Evolutionary conservation across 352 stramenopile species (phyloP).

Genomic region (Phytophthora sansomeana): DNA sequence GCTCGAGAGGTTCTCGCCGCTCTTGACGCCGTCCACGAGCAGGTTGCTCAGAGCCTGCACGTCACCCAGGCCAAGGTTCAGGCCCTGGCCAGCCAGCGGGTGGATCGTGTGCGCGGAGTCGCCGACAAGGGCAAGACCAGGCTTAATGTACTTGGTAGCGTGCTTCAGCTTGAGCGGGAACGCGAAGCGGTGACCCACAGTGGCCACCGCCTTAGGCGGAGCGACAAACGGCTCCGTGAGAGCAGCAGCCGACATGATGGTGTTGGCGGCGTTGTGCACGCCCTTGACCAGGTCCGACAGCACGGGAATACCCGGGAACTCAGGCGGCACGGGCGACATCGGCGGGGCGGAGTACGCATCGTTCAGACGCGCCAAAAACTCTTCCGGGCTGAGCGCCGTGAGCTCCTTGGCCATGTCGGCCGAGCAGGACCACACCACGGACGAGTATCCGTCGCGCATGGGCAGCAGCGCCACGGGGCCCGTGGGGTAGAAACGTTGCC

Average conservation of each 20-base stretch:
- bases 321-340: constrained; percentile 52
- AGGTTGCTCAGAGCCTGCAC: constrained; percentile 81
- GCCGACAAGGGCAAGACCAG: constrained; percentile 91
- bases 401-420: constrained; percentile 86
- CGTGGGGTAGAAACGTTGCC: constrained; percentile 92
- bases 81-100: constrained; percentile 95
- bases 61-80: constrained; percentile 96
- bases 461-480: constrained; percentile 90
- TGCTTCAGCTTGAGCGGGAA: constrained; percentile 93
- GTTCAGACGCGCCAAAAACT: constrained; percentile 87
- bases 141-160: constrained; percentile 87
- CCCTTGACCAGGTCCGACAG: constrained; percentile 82
- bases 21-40: constrained; percentile 80
- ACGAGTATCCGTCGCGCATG: constrained; percentile 91
- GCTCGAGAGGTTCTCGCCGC: constrained; percentile 81
- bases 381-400: constrained; percentile 67
- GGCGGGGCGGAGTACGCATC: constrained; percentile 71
- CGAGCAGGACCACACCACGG: constrained; percentile 92
- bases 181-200: constrained; percentile 78
- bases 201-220: constrained; percentile 69
- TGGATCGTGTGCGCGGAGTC: constrained; percentile 97
- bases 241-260: constrained; percentile 78
- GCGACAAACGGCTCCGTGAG: constrained; percentile 81
- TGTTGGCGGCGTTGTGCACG: constrained; percentile 74
- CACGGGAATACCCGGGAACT: constrained; percentile 83